Base-by-base conservation (phyloP, 2,329 filamentous ascomycete genomes). In the Myriosclerotinia duriaeana region DNA sequence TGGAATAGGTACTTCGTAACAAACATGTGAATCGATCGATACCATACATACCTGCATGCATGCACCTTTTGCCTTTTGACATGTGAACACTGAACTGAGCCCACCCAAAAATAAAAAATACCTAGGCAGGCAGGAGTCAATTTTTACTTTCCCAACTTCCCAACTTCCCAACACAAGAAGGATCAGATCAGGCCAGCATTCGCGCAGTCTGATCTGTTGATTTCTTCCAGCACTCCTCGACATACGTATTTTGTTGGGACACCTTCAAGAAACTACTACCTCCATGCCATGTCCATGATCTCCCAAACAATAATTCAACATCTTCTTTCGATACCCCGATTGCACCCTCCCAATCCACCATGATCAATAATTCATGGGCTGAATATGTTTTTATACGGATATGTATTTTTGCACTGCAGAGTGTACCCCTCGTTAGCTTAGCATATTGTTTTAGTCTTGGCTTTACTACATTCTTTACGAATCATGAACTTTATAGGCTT, bases 381-480 rank as follows among this genome's bases (percentile, higher is more conserved):
- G 75, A 77, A 44, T 75, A 74, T 60, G 67, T 72, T 42, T 77
- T 76, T 48, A 85, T 86, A 64, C 80, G 80, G 42, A 69, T 75
- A 60, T 81, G 78, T 68, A 84, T 85, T 69, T 69, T 81, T 52
- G 74, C 78, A 48, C 72, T 86, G 53, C 83, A 82, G 68, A 78
- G 79, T 50, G 76, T 85, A 59, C 80, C 81, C 17, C 83, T 83
- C 14, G 71, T 84, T 36, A 80, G 80, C 72, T 74, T 84, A 46
- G 72, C 81, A 67, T 84, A 82, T 72, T 80, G 71, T 70, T 74
- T 77, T 65, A 74, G 72, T 65, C 77, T 72, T 15, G 56, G 74
- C 26, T 53, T 20, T 14, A 40, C 76, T 63, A 75, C 77, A 26
- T 78, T 74, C 68, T 70, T 71, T 62, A 67, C 72, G 11, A 68